Conservation (phyloP, 352 stramenopile species). For the Globisporangium paddicum region DNA sequence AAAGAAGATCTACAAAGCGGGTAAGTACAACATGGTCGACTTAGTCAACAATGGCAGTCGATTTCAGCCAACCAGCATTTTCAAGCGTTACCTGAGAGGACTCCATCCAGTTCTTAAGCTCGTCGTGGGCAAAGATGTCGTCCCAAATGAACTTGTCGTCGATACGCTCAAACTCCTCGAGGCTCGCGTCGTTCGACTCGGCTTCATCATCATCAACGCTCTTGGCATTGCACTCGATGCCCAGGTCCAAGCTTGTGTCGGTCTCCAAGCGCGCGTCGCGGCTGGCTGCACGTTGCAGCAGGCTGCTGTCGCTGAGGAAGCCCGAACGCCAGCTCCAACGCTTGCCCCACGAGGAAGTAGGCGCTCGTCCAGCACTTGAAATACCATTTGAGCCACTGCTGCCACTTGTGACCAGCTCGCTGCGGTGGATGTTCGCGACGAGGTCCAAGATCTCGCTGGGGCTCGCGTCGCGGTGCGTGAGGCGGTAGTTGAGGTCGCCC, state of each 20-base stretch:
- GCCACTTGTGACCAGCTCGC: slow-evolving; percentile 16
- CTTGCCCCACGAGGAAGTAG: not conserved
- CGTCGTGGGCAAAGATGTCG: slow-evolving; percentile 65
- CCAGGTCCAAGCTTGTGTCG: slow-evolving; percentile 21
- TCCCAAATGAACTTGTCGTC: slow-evolving; percentile 48
- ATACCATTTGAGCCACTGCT: not conserved
- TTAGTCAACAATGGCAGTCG: not conserved
- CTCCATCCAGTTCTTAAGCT: slow-evolving; percentile 54
- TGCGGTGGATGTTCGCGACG: slow-evolving; percentile 37
- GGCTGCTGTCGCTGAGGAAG: slow-evolving; percentile 15
- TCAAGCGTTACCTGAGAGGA: slow-evolving; percentile 6
- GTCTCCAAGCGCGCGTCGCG: slow-evolving; percentile 7
- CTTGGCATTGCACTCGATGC: slow-evolving; percentile 24
- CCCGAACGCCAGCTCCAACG: slow-evolving; percentile 22
- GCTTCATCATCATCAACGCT: not conserved
- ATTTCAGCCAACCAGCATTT: not conserved
- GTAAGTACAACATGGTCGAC: slow-evolving; percentile 3
- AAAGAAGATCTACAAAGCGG: slow-evolving; percentile 48
- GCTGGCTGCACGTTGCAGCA: not conserved
- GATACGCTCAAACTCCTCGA: slow-evolving; percentile 24
- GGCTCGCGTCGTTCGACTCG: slow-evolving; percentile 3
- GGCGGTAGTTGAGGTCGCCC: slow-evolving; percentile 89
- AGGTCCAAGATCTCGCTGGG: slow-evolving; percentile 61
- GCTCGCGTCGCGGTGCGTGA: slow-evolving; percentile 49
- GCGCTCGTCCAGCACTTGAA: not conserved